These are phyloP conservation scores for Escallonia rubra DNA, from an alignment of 129 eudicot genomes.

Conservation along the genomic window DNA sequence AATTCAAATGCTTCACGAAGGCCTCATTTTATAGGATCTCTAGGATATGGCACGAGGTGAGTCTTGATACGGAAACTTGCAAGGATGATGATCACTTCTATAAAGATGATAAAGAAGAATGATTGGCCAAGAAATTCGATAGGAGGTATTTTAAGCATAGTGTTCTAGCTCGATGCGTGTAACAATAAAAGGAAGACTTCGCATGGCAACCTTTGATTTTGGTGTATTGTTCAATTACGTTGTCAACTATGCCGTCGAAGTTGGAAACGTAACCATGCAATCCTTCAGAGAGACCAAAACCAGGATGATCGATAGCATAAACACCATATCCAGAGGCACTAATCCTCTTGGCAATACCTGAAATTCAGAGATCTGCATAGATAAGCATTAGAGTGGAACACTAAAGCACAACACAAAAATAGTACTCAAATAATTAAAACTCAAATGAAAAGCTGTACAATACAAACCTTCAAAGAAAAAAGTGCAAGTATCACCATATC, in stretches of 20 bases:
- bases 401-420: neutral
- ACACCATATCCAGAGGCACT: conserved; percentile 90
- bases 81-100: too few species aligned
- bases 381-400: neutral
- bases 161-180: neutral
- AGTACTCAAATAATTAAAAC: neutral
- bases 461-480: conserved; percentile 94
- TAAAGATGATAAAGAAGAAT: neutral
- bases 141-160: neutral
- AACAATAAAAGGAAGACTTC: neutral
- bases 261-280: conserved; percentile 72
- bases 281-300: conserved; percentile 96
- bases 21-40: neutral
- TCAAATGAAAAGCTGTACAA: conserved; percentile 3
- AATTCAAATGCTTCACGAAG: neutral
- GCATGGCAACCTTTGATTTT: conserved; percentile 68
- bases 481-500: conserved; percentile 98
- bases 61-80: too few species aligned
- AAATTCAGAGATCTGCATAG: neutral
- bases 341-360: conserved; percentile 86
- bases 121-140: neutral
- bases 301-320: conserved; percentile 94
- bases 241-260: conserved; percentile 68
- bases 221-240: conserved; percentile 75
- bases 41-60: neutral